Evolutionary conservation across 1,139 yeast genomes (phyloP).

Genomic region (Scheffersomyces lignicola): DNA sequence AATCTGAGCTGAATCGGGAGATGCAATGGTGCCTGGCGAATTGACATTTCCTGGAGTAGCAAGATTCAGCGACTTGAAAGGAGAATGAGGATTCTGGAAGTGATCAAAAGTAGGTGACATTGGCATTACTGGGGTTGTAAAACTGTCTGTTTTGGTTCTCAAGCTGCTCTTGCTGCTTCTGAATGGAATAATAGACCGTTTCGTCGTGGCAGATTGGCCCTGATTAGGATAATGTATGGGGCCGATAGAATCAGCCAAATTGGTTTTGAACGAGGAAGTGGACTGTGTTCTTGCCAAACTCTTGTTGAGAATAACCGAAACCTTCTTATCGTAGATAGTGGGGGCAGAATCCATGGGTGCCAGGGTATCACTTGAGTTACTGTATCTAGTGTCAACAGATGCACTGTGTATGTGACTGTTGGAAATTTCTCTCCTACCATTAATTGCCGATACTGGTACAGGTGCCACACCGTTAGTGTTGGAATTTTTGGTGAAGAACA

Average conservation of each 20-base stretch:
- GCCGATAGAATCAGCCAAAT: conserved; percentile 64
- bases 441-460: conserved; percentile 6
- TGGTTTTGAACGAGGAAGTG: conserved; percentile 71
- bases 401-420: conserved; percentile 44
- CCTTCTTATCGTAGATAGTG: conserved; percentile 76
- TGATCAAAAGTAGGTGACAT: conserved; percentile 23
- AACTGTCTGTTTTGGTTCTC: conserved; percentile 18
- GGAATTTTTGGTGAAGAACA: conserved; percentile 79
- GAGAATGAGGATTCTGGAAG: conserved; percentile 9
- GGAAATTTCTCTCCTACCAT: conserved; percentile 10
- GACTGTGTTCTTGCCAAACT: conserved; percentile 78
- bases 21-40: conserved; percentile 1
- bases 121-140: conserved; percentile 24
- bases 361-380: conserved; percentile 35
- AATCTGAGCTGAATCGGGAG: neutral
- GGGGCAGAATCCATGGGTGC: conserved; percentile 72
- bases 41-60: conserved; percentile 1
- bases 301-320: conserved; percentile 69
- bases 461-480: conserved; percentile 21
- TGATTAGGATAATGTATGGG: conserved; percentile 19
- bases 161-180: conserved; percentile 29
- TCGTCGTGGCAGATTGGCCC: conserved; percentile 20
- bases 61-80: conserved; percentile 8
- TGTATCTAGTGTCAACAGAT: conserved; percentile 49
- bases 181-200: conserved; percentile 47